These are phyloP conservation scores for Paraurostyla sp. DNA, from an alignment of 73 alveolate species.

Conservation along the genomic window DNA sequence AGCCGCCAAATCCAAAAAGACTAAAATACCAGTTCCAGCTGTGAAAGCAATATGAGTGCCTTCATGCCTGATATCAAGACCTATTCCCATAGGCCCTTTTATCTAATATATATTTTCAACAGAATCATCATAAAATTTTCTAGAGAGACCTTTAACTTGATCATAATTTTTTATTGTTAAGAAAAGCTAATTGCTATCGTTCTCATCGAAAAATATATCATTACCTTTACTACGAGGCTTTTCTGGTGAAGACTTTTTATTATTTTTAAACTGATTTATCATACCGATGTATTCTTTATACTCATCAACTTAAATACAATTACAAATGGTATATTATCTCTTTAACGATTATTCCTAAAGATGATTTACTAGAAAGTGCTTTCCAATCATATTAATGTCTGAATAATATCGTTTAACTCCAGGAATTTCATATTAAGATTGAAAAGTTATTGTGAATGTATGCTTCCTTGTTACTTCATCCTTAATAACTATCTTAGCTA, in stretches of 20 bases:
- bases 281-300: not conserved
- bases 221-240: too few species aligned
- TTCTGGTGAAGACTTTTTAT: too few species aligned
- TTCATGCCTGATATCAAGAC: not conserved
- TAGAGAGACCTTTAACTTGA: not conserved
- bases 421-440: not conserved
- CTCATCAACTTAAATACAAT: not conserved
- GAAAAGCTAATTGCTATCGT: too few species aligned
- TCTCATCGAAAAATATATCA: too few species aligned
- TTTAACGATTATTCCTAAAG: not conserved
- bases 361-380: not conserved
- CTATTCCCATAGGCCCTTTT: constrained; percentile 48
- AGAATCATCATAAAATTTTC: too few species aligned
- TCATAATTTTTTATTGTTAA: constrained; percentile 16
- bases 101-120: too few species aligned
- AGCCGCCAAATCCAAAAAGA: constrained; percentile 42
- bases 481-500: not conserved
- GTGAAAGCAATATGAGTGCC: constrained; percentile 48
- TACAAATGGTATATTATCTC: constrained; percentile 23
- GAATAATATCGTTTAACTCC: not conserved
- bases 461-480: not conserved
- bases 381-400: constrained; percentile 28
- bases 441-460: not conserved
- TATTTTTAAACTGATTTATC: not conserved
- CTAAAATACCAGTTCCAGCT: constrained; percentile 55